Evolutionary conservation across 23 red algal species (phyloP).

Genomic region (Gracilaria domingensis): DNA sequence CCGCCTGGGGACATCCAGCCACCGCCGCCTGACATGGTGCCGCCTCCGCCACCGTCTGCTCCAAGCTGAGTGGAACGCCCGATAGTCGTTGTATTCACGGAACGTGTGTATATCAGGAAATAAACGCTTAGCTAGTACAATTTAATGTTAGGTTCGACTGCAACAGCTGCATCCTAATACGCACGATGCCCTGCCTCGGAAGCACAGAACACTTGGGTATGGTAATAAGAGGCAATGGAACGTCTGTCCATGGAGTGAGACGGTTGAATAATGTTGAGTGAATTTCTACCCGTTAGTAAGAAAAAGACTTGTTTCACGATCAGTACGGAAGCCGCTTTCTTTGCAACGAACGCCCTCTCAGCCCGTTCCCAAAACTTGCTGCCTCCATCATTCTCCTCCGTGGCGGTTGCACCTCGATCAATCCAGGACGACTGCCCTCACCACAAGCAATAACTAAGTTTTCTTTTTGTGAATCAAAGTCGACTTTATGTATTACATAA

Average conservation of each 20-base stretch:
- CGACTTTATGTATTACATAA: constrained; percentile 92
- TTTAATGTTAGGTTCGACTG: too few relatives aligned
- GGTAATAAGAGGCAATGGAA: too few relatives aligned
- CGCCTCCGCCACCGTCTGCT: constrained; percentile 25
- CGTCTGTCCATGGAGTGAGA: too few relatives aligned
- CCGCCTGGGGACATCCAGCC: neutral
- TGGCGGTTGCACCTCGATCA: too few relatives aligned
- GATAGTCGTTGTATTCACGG: neutral
- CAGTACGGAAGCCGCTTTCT: constrained; percentile 83
- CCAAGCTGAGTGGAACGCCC: neutral
- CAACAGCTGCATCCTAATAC: too few relatives aligned
- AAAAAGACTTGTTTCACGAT: neutral
- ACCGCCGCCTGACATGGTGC: constrained; percentile 25
- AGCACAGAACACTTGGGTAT: neutral
- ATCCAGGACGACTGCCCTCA: too few relatives aligned
- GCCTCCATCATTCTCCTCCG: constrained; percentile 83
- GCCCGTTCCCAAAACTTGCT: constrained; percentile 85
- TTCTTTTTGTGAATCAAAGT: too few relatives aligned
- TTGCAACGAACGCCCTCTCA: constrained; percentile 64
- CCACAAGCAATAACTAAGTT: too few relatives aligned
- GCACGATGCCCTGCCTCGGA: too few relatives aligned
- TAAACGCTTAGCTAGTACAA: too few relatives aligned
- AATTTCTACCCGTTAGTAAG: too few relatives aligned
- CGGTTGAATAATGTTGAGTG: too few relatives aligned
- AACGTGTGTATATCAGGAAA: neutral